Conservation (phyloP, 1,284 basidiomycete species). For the Vanrija pseudolonga region DNA sequence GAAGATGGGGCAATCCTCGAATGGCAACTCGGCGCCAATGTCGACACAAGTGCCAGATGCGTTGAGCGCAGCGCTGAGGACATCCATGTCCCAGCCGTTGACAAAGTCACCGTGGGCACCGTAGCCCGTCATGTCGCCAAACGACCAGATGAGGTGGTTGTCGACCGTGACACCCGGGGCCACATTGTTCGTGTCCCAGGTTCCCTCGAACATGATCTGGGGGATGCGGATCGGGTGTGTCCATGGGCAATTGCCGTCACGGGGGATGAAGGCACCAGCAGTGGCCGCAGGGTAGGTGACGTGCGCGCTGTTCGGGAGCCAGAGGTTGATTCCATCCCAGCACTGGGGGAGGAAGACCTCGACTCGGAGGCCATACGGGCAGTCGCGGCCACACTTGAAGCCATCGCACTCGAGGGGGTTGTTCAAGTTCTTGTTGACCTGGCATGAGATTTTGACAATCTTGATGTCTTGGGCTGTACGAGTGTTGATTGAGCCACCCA, state of each 20-base stretch:
- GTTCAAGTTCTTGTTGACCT: neutral
- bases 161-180: constrained; percentile 21
- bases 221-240: constrained; percentile 39
- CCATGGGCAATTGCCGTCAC: constrained; percentile 27
- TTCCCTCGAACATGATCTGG: constrained; percentile 35
- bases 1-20: constrained; percentile 26
- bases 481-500: constrained; percentile 11
- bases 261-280: neutral
- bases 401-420: constrained; percentile 6
- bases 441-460: too few relatives aligned
- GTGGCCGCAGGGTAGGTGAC: constrained; percentile 27
- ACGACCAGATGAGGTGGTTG: constrained; percentile 40
- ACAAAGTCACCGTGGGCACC: neutral
- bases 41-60: constrained; percentile 21
- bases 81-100: constrained; percentile 30
- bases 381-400: constrained; percentile 29
- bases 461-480: neutral
- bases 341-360: constrained; percentile 33
- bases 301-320: constrained; percentile 27
- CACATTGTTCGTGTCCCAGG: constrained; percentile 19
- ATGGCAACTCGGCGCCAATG: constrained; percentile 14
- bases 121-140: constrained; percentile 38
- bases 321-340: constrained; percentile 37
- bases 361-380: constrained; percentile 30
- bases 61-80: constrained; percentile 27